Conservation (phyloP, 2,329 filamentous ascomycete genomes). For the Apiospora kogelbergensis region DNA sequence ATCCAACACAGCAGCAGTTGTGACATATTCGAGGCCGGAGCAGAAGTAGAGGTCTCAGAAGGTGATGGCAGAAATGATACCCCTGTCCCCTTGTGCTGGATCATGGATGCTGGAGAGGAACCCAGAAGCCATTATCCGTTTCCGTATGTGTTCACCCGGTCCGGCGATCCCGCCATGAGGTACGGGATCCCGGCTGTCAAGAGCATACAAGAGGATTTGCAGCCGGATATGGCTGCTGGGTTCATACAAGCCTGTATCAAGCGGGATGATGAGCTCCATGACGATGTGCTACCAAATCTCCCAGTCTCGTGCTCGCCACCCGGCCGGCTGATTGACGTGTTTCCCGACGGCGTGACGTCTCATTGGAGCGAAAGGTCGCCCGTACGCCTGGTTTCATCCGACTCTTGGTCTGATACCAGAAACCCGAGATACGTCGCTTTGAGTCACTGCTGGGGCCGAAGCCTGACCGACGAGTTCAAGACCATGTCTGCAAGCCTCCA, state of each 20-base stretch:
- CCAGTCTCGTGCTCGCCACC: too few species aligned
- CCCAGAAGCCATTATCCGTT: too few species aligned
- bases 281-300: neutral
- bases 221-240: neutral
- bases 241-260: neutral
- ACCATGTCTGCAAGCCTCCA: neutral
- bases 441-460: constrained; percentile 11
- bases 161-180: neutral
- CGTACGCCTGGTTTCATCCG: neutral
- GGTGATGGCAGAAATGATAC: too few species aligned
- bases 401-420: neutral
- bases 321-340: neutral
- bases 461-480: neutral
- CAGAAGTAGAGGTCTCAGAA: too few species aligned
- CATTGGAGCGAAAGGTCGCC: neutral
- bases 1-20: too few species aligned
- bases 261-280: neutral
- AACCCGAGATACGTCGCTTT: neutral
- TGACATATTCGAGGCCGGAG: too few species aligned
- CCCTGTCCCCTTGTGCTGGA: too few species aligned
- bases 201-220: neutral
- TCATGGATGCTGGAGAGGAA: too few species aligned
- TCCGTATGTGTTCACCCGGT: neutral
- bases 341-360: neutral
- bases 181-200: neutral